phyloP scores from a whole-genome alignment of 164 flowering plant species.

The Dillenia suffruticosa region DNA sequence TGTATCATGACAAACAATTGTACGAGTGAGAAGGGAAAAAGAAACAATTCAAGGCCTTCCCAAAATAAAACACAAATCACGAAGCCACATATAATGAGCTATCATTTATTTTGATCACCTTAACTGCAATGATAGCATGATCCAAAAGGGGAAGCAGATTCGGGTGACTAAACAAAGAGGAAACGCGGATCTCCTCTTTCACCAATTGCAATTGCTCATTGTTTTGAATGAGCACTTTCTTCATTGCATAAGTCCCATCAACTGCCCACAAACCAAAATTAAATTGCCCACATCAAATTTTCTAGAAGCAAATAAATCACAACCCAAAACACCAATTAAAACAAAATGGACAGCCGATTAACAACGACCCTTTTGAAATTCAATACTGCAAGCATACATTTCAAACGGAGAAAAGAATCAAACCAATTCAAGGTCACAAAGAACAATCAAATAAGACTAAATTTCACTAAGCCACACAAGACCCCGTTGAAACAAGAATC shows the following conservation, averaged over 20 bases:
- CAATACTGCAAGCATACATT: too few species aligned
- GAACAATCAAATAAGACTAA: background rate
- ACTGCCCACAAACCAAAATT: conserved; percentile 30
- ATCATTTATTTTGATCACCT: conserved; percentile 34
- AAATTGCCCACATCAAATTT: background rate
- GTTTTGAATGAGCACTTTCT: conserved; percentile 84
- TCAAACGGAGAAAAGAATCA: background rate
- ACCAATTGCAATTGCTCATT: conserved; percentile 88
- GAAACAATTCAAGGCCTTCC: too few species aligned
- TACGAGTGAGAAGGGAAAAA: too few species aligned
- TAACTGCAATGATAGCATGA: conserved; percentile 88
- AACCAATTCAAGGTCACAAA: background rate
- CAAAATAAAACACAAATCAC: too few species aligned
- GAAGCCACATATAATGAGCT: too few species aligned
- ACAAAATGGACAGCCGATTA: too few species aligned
- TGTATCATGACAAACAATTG: too few species aligned
- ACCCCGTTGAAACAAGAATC: too few species aligned
- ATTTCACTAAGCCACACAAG: background rate
- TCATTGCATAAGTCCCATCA: conserved; percentile 95
- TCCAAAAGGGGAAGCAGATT: conserved; percentile 96
- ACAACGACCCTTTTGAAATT: too few species aligned
- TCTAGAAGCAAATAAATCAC: background rate
- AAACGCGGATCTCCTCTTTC: conserved; percentile 87
- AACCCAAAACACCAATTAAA: background rate
- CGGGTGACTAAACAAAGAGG: conserved; percentile 78